Evolutionary conservation across 768 basidiomycete species (phyloP).

Genomic region (Lanmaoa rubissima): DNA sequence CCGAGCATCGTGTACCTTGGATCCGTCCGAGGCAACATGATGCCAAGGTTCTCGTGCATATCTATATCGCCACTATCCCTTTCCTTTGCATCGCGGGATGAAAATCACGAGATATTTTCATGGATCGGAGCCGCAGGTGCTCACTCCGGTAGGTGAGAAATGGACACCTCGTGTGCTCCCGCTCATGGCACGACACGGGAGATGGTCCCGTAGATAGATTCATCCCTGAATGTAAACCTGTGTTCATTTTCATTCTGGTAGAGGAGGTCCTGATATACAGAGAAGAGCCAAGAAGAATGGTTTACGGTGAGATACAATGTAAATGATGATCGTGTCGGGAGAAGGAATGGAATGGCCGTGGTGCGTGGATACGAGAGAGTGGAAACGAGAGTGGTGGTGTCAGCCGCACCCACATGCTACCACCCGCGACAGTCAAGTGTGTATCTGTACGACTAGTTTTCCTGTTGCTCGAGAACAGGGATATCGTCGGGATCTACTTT

Average conservation of each 20-base stretch:
- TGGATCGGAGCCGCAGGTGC: background rate
- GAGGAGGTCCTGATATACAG: conserved; percentile 13
- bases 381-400: conserved; percentile 1
- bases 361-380: conserved; percentile 2
- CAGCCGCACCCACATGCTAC: background rate
- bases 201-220: too few species aligned
- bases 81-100: background rate
- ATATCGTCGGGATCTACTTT: background rate
- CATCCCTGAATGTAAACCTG: background rate
- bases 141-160: background rate
- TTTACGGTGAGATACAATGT: conserved; percentile 14
- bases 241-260: conserved; percentile 5
- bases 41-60: background rate
- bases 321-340: conserved; percentile 2
- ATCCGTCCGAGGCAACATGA: background rate
- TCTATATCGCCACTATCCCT: background rate
- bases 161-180: background rate
- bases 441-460: background rate
- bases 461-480: background rate
- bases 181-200: background rate
- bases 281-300: conserved; percentile 2
- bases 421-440: background rate
- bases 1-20: background rate
- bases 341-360: background rate
- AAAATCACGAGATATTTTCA: background rate